phyloP scores from a whole-genome alignment of 148 eudicot genomes.

The Diospyros kaki region DNA sequence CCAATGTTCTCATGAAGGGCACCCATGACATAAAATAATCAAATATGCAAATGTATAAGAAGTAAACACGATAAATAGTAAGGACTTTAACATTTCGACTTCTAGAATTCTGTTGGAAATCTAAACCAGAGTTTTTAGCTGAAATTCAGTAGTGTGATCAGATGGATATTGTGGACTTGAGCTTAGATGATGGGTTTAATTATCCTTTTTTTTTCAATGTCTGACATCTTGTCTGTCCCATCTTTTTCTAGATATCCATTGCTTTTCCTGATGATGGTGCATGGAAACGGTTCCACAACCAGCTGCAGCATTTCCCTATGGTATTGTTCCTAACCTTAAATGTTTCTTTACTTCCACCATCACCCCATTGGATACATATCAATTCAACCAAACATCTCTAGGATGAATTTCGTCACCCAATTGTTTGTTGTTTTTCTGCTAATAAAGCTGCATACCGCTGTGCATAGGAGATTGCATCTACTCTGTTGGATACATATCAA shows the following conservation, averaged over 20 bases:
- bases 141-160: not conserved
- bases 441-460: not conserved
- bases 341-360: not conserved
- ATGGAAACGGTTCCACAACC: constrained; percentile 97
- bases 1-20: not conserved
- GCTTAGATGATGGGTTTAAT: not conserved
- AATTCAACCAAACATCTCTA: not conserved
- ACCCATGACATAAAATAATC: not conserved
- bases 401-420: not conserved
- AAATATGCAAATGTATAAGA: not conserved
- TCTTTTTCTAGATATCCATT: constrained; percentile 61
- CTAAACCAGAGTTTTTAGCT: constrained; percentile 2
- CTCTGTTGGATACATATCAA: not conserved
- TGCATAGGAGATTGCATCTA: not conserved
- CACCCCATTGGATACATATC: not conserved
- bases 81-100: too few species aligned
- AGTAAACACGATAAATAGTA: too few species aligned
- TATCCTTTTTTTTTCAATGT: not conserved
- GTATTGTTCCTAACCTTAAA: constrained; percentile 33
- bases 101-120: not conserved
- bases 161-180: not conserved
- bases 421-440: not conserved
- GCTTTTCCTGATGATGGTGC: constrained; percentile 99
- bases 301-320: constrained; percentile 93
- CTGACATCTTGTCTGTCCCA: constrained; percentile 1